A percentile compares a stretch with the other conserved stretches of the same genome.
Conservation (phyloP, 331 rosid genomes). For the Spiraea crenata region DNA sequence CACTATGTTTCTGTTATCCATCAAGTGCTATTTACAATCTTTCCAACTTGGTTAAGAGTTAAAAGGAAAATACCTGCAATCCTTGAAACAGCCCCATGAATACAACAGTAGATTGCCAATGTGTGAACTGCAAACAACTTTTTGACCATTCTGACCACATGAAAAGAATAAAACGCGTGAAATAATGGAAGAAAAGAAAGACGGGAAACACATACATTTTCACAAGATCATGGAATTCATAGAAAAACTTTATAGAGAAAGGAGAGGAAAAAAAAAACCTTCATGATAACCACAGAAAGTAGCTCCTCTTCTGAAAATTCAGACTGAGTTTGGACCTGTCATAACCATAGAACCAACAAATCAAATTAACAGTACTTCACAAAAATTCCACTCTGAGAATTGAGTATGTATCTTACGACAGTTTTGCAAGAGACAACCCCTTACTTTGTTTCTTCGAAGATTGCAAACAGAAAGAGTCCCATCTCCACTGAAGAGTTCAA, state of each 20-base stretch:
- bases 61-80: slow-evolving; percentile 63
- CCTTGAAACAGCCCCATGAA: slow-evolving; percentile 91
- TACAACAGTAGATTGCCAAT: slow-evolving; percentile 66
- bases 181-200: neutral
- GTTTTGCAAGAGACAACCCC: slow-evolving; percentile 9
- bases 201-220: neutral
- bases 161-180: neutral
- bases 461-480: slow-evolving; percentile 93
- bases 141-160: slow-evolving; percentile 67
- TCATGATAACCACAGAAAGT: slow-evolving; percentile 83
- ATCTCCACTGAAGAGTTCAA: slow-evolving; percentile 66
- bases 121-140: slow-evolving; percentile 87
- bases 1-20: neutral
- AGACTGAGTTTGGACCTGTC: slow-evolving; percentile 74
- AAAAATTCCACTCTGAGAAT: neutral
- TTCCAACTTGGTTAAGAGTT: slow-evolving; percentile 9
- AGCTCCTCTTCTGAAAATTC: slow-evolving; percentile 93
- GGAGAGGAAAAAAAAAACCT: slow-evolving; percentile 42
- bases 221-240: neutral
- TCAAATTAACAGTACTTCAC: neutral
- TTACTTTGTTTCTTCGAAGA: slow-evolving; percentile 78
- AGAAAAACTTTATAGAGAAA: neutral
- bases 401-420: neutral
- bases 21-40: neutral
- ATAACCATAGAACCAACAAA: slow-evolving; percentile 21